phyloP scores from a whole-genome alignment of 1,139 yeast genomes.

The Casaregolazyma suthepensis region DNA sequence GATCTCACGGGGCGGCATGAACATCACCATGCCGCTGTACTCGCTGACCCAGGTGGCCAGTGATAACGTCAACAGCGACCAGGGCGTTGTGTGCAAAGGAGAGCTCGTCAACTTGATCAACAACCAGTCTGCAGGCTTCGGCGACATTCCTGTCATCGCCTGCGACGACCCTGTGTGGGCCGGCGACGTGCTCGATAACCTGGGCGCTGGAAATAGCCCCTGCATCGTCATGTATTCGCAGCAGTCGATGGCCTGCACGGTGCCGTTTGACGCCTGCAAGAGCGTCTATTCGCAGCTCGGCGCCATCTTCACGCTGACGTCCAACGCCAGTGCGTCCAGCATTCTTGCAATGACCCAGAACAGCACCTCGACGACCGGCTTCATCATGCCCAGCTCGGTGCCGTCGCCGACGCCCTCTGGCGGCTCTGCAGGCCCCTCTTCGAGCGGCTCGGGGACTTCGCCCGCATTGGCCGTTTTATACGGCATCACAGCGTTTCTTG shows the following conservation, averaged over 20 bases:
- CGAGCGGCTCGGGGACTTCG: conserved; percentile 17
- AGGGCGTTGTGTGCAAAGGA: conserved; percentile 24
- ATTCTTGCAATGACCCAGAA: conserved; percentile 21
- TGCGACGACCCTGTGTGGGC: conserved; percentile 27
- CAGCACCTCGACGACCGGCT: conserved; percentile 16
- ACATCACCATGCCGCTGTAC: conserved; percentile 20
- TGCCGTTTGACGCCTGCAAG: conserved; percentile 18
- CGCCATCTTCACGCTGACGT: conserved; percentile 27
- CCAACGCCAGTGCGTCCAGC: conserved; percentile 21
- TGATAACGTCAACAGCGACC: conserved; percentile 15
- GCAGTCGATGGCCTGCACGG: conserved; percentile 23
- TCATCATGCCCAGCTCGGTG: conserved; percentile 17
- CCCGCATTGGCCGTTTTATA: conserved; percentile 31
- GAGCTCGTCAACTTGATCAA: conserved; percentile 12
- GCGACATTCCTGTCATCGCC: conserved; percentile 26
- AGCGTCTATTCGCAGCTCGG: conserved; percentile 27
- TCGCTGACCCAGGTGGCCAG: conserved; percentile 24
- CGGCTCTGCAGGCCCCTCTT: conserved; percentile 1
- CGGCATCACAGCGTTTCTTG: conserved; percentile 29
- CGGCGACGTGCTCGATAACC: conserved; percentile 21
- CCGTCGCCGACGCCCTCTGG: conserved; percentile 6
- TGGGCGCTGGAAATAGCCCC: conserved; percentile 24
- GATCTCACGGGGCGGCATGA: conserved; percentile 13
- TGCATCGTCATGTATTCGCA: conserved; percentile 29
- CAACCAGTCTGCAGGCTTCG: conserved; percentile 16